Base-by-base conservation (phyloP, 768 basidiomycete genomes). In the Chalciporus sphaerocephalus region DNA sequence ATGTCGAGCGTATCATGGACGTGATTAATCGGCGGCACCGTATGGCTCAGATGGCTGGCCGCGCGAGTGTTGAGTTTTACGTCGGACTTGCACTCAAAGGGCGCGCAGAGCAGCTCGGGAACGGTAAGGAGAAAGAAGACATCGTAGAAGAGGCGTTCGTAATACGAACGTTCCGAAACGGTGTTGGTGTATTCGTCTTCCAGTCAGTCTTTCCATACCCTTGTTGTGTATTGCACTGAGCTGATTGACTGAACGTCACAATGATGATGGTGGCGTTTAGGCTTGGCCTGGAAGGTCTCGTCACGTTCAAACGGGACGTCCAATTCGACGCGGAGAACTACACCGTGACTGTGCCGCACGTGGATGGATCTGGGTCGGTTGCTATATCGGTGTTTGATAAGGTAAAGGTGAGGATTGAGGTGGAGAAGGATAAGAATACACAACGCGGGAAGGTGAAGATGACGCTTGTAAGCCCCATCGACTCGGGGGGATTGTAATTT, bases 61-160 rank as follows among this genome's bases (percentile, higher is more conserved):
- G 96, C 12, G 96, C 96, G 0, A 95, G 92, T 61, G 87, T 97
- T 24, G 95, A 99, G 67, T 99, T 98, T 55, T 98, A 96, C 57
- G 93, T 97, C 21, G 94, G 95, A 0, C 70, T 99, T 13, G 92
- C 94, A 4, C 68, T 98, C 50, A 92, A 91, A 54, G 81, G 78
- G 2, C 74, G 83, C 12, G 76, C 76, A 36, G 60, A 73, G 51
- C 30, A 53, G 35, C 65, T 63, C 15, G 81, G 22, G 20, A 24
- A 13, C 6, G 23, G 15, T 4, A 47, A 67, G 25, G 30, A 47
- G 38, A 65, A 55, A 7, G 62, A 66, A 30, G 64, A 67, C 10
- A 83, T 90, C 10, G 67, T 58, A 3, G 92, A 94, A 56, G 89
- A 93, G 25, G 93, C 92, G 5, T 95, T 88, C 59, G 92, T 99